phyloP scores from a whole-genome alignment of 2,329 filamentous ascomycete genomes.

The Aspergillus caelatus region DNA sequence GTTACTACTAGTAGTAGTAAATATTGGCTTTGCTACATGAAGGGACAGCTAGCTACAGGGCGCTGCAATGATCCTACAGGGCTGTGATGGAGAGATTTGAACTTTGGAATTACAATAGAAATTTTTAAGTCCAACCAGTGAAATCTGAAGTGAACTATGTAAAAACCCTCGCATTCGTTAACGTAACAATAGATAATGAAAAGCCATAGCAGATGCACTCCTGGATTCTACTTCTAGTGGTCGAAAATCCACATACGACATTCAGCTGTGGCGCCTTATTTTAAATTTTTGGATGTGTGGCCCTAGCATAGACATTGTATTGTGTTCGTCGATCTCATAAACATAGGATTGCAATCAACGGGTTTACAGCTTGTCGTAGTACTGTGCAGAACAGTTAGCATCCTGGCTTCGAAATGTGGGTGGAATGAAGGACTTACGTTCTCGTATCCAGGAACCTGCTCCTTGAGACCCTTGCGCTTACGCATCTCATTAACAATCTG shows the following conservation, averaged over 20 bases:
- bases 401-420: not conserved
- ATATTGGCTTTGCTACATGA: not conserved
- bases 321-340: slow-evolving; percentile 49
- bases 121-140: slow-evolving; percentile 31
- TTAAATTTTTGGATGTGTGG: slow-evolving; percentile 28
- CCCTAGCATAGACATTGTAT: slow-evolving; percentile 36
- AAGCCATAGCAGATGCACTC: slow-evolving; percentile 33
- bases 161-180: slow-evolving; percentile 33
- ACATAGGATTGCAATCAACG: slow-evolving; percentile 42
- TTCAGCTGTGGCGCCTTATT: slow-evolving; percentile 31
- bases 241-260: slow-evolving; percentile 35
- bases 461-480: slow-evolving; percentile 99
- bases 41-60: not conserved
- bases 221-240: slow-evolving; percentile 36
- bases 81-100: slow-evolving; percentile 1
- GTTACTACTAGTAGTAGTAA: too few relatives aligned
- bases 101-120: slow-evolving; percentile 27
- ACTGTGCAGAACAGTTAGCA: slow-evolving; percentile 57
- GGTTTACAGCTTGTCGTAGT: slow-evolving; percentile 97
- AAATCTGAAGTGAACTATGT: slow-evolving; percentile 24
- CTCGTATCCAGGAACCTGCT: slow-evolving; percentile 86
- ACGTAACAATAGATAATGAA: slow-evolving; percentile 30
- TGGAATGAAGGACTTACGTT: slow-evolving; percentile 71
- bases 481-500: slow-evolving; percentile 84
- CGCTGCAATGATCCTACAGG: not conserved